phyloP scores from a whole-genome alignment of 441 rosid genomes.

The Metrosideros polymorpha region DNA sequence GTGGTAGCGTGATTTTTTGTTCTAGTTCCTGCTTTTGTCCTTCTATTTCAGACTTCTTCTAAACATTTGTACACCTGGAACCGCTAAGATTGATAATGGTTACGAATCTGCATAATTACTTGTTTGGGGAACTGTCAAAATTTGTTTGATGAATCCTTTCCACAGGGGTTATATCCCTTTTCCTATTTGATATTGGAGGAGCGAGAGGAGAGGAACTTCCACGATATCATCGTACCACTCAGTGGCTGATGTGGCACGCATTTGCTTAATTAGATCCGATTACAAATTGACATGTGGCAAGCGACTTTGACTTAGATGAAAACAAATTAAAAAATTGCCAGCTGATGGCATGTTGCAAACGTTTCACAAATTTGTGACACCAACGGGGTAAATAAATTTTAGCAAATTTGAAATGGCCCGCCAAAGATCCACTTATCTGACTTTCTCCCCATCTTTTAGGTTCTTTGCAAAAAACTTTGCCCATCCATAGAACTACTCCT shows the following conservation, averaged over 20 bases:
- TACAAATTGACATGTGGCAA: background rate
- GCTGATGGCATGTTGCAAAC: background rate
- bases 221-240: fast-evolving
- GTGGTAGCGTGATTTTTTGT: background rate
- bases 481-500: background rate
- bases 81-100: background rate
- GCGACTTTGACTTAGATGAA: background rate
- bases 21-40: background rate
- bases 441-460: background rate
- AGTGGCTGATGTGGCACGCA: fast-evolving
- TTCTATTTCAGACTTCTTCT: background rate
- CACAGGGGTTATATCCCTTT: background rate
- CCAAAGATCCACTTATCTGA: background rate
- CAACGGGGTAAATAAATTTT: background rate
- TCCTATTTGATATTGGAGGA: background rate
- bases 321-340: background rate
- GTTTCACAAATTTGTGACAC: background rate
- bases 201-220: background rate
- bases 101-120: background rate
- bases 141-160: background rate
- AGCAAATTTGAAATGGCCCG: background rate
- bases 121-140: background rate
- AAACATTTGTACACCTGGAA: background rate
- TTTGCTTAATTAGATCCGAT: background rate
- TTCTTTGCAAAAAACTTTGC: background rate